Base-by-base conservation (phyloP, 192 early-diverging fungal genomes). In the Podila minutissima region DNA sequence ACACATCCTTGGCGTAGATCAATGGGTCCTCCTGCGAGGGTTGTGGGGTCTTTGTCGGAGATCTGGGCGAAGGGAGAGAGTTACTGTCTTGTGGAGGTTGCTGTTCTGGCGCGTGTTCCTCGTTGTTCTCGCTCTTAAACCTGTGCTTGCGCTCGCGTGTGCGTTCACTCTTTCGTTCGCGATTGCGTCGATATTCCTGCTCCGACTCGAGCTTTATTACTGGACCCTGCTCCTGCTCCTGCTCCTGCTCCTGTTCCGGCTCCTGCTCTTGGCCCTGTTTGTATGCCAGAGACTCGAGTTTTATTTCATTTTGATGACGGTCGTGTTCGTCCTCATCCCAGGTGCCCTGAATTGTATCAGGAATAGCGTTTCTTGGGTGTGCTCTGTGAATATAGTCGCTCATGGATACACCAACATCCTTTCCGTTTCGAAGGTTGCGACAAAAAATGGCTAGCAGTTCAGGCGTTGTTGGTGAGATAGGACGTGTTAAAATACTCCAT, bases 1-100 rank as follows among this genome's bases (percentile, higher is more conserved):
- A 73, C 13, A 81, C 33, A 33, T 81, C 77, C 49, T 81, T 81
- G 13, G 77, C 77, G 22, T 81, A 81, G 32, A 69, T 33, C 11
- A 73, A 57, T 24, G 66, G 59, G 4, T 13, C 46, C 22, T 31
- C 37, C 1, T 31, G 12, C 35, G 17, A 11, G 41, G 32, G 13
- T 33, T 12, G 15, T 69, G 33, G 29, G 17, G 26, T 58, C 17
- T 55, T 55, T 3, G 24, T 17, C 53, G 53, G 53, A 55, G 41
- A 46, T 8, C 41, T 46, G 41, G 41, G 41, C 41, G 41, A 46
- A 46, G 41, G 41, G 3, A 46, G 41, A 17, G 41, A 0, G 2
- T 46, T 0, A 0, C 3, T 46, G 13, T 46, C 15, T 17, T 46
- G 24, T 26, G 22, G 53, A 24, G 53, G 53, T 55, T 26, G 20